phyloP scores from a whole-genome alignment of 1,139 yeast species.

The Suhomyces wounanorum region DNA sequence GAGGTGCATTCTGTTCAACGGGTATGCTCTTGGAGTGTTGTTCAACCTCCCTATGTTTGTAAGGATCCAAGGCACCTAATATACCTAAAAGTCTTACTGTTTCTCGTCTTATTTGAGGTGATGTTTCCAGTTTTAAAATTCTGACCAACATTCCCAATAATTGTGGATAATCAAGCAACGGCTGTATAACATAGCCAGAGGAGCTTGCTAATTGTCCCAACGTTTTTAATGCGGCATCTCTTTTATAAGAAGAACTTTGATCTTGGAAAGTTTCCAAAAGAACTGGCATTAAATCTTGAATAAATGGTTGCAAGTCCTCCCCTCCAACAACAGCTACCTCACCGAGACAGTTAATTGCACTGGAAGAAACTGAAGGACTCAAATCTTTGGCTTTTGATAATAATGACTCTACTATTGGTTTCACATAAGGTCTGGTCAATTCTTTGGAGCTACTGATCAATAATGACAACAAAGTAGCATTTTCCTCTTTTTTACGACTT shows the following conservation, averaged over 20 bases:
- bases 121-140: slow-evolving; percentile 77
- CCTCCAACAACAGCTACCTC: slow-evolving; percentile 89
- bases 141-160: slow-evolving; percentile 78
- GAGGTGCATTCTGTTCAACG: slow-evolving; percentile 82
- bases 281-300: slow-evolving; percentile 80
- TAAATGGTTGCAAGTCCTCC: slow-evolving; percentile 73
- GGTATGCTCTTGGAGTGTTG: slow-evolving; percentile 62
- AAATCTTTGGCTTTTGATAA: slow-evolving; percentile 74
- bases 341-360: slow-evolving; percentile 87
- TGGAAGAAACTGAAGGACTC: slow-evolving; percentile 79
- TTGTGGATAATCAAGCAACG: slow-evolving; percentile 88
- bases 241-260: slow-evolving; percentile 79
- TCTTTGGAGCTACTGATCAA: slow-evolving; percentile 78
- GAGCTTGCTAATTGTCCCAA: slow-evolving; percentile 88
- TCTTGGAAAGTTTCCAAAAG: slow-evolving; percentile 88
- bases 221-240: slow-evolving; percentile 88
- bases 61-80: slow-evolving; percentile 95
- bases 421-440: slow-evolving; percentile 84
- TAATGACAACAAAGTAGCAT: slow-evolving; percentile 72
- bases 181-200: slow-evolving; percentile 94
- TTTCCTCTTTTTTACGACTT: slow-evolving; percentile 82
- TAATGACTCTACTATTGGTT: slow-evolving; percentile 82
- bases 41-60: slow-evolving; percentile 90
- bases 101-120: slow-evolving; percentile 75
- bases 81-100: slow-evolving; percentile 89